Evolutionary conservation across 2,329 filamentous ascomycete species (phyloP), one percentile per base, ranked within the genome.

Genomic region (Diaporthe citrichinensis): DNA sequence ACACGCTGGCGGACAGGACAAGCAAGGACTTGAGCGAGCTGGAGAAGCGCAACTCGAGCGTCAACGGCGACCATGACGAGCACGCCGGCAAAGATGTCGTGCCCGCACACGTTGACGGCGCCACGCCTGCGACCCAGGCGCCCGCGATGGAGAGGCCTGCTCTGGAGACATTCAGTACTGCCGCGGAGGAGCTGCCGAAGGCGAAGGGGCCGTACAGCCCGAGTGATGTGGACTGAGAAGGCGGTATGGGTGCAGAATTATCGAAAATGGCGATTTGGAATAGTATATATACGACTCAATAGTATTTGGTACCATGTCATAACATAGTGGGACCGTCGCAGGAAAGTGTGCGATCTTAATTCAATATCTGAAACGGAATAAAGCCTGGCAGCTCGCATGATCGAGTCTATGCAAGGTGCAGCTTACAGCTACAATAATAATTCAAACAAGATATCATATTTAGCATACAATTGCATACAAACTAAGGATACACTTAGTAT

Each of bases 141-240:
- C 62, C 71, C 23, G 74, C 57, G 46, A 55, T 77, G 23, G 79
- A 82, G 62, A 83, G 87, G 49, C 87, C 87, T 25, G 82, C 79
- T 1, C 71, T 92, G 39, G 90, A 92, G 76, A 87, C 87, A 0
- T 92, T 90, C 77, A 85, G 89, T 28, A 92, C 90, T 2, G 89
- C 90, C 1, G 85, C 82, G 17, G 87, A 89, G 76, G 81, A 85
- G 7, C 77, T 87, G 65, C 84, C 86, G 0, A 81, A 76, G 49
- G 78, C 75, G 0, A 81, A 82, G 72, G 71, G 67, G 8, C 17
- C 61, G 8, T 62, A 72, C 17, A 62, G 34, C 8, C 34, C 80
- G 61, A 77, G 74, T 44, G 55, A 73, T 23, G 61, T 49, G 44
- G 53, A 65, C 15, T 28, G n/a, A 53, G 31, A 39, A 10, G 12